phyloP scores from a whole-genome alignment of 805 yeast genomes.

The Candida alai region DNA sequence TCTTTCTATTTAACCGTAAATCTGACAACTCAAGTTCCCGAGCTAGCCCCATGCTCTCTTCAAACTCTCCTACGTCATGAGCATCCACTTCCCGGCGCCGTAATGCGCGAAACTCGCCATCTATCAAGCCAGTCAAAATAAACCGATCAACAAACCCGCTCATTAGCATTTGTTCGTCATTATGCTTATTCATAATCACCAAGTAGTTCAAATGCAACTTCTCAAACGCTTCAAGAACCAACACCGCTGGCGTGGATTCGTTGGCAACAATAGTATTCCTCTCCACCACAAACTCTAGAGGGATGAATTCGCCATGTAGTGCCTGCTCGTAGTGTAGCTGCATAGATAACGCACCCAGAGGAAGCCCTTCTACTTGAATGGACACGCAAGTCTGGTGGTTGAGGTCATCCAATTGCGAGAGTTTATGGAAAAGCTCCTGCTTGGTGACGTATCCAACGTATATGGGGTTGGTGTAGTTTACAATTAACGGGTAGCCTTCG shows the following conservation, averaged over 20 bases:
- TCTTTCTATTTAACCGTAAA: conserved; percentile 18
- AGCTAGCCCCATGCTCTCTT: background rate
- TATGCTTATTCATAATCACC: conserved; percentile 19
- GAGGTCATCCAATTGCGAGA: conserved; percentile 5
- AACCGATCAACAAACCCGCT: conserved; percentile 39
- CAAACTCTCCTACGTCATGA: conserved; percentile 21
- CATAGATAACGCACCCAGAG: conserved; percentile 18
- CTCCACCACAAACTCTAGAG: conserved; percentile 18
- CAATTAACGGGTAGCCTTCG: conserved; percentile 40
- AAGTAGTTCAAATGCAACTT: conserved; percentile 35
- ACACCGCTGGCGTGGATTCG: conserved; percentile 27
- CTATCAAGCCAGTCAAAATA: conserved; percentile 27
- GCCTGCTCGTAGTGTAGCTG: conserved; percentile 22
- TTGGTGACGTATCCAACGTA: conserved; percentile 35
- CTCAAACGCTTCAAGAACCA: conserved; percentile 36
- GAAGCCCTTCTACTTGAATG: conserved; percentile 19
- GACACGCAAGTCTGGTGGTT: conserved; percentile 13
- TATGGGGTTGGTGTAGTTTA: conserved; percentile 21
- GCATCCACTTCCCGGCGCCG: conserved; percentile 16
- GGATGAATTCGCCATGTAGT: conserved; percentile 6
- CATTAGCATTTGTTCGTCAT: conserved; percentile 15
- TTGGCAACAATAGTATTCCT: conserved; percentile 24
- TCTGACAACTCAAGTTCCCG: conserved; percentile 6
- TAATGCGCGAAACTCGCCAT: conserved; percentile 27
- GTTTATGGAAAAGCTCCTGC: conserved; percentile 16